A percentile compares a stretch with the other conserved stretches of the same genome.
Evolutionary conservation across 352 stramenopile species (phyloP).

Genomic region (Phytophthora syringae): DNA sequence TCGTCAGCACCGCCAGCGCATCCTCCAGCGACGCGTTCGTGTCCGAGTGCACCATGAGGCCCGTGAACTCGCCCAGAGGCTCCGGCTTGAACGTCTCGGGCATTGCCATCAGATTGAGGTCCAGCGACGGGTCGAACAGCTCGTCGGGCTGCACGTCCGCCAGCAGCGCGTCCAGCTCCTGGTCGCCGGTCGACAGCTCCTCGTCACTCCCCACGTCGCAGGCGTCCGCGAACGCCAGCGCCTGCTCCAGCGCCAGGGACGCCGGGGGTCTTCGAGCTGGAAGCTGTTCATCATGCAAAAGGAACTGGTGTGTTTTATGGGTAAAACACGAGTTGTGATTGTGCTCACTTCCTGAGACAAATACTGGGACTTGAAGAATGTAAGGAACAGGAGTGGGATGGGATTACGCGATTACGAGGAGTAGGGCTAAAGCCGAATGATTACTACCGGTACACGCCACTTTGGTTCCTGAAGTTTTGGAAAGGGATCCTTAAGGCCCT

Average conservation of each 20-base stretch:
- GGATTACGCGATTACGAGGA: constrained; percentile 3
- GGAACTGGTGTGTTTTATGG: background rate
- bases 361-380: background rate
- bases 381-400: background rate
- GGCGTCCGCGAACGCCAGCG: constrained; percentile 51
- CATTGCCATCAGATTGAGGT: constrained; percentile 16
- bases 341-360: constrained; percentile 16
- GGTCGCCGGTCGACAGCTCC: constrained; percentile 16
- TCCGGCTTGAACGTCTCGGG: constrained; percentile 17
- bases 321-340: constrained; percentile 17
- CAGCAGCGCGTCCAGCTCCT: constrained; percentile 29
- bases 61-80: constrained; percentile 25
- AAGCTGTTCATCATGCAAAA: constrained; percentile 29
- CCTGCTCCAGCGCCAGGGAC: constrained; percentile 40
- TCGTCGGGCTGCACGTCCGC: constrained; percentile 28
- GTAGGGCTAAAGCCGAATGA: constrained; percentile 2
- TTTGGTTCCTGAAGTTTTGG: background rate
- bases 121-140: constrained; percentile 27
- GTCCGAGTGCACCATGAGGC: constrained; percentile 23
- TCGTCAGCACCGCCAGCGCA: constrained; percentile 34
- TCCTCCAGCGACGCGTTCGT: constrained; percentile 25
- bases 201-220: constrained; percentile 40
- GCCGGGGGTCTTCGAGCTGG: constrained; percentile 34
- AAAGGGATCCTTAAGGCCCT: no score
- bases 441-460: background rate